phyloP scores from a whole-genome alignment of 192 early-diverging fungal genomes.

The Phlyctochytrium planicorne region DNA sequence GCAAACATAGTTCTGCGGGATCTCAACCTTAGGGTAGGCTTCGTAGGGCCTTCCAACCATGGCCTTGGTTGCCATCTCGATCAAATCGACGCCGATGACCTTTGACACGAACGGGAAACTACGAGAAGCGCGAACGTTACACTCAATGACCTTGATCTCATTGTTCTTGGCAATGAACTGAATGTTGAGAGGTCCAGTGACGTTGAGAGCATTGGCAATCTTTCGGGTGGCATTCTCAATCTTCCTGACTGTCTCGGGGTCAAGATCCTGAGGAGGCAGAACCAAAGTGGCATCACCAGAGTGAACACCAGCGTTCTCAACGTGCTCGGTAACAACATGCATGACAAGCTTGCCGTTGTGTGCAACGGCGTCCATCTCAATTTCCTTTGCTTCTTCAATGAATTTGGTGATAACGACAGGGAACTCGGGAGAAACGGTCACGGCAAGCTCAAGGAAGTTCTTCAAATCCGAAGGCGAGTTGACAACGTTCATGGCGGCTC shows the following conservation, averaged over 20 bases:
- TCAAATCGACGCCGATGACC: slow-evolving; percentile 90
- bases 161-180: slow-evolving; percentile 99
- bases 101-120: slow-evolving; percentile 99
- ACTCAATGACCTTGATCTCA: slow-evolving; percentile 99
- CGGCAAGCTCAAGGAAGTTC: slow-evolving; percentile 85
- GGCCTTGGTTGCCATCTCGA: slow-evolving; percentile 95
- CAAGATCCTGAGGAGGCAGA: slow-evolving; percentile 92
- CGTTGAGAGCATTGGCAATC: slow-evolving; percentile 88
- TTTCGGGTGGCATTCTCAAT: slow-evolving; percentile 89
- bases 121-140: slow-evolving; percentile 94
- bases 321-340: slow-evolving; percentile 96
- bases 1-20: slow-evolving; percentile 74
- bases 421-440: slow-evolving; percentile 87
- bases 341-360: slow-evolving; percentile 88
- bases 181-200: slow-evolving; percentile 98
- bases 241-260: slow-evolving; percentile 90
- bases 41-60: slow-evolving; percentile 83
- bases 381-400: slow-evolving; percentile 97
- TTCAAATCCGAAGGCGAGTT: slow-evolving; percentile 79
- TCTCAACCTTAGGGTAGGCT: slow-evolving; percentile 73
- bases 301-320: slow-evolving; percentile 99
- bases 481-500: slow-evolving; percentile 99
- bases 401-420: slow-evolving; percentile 99
- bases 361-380: slow-evolving; percentile 99
- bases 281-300: slow-evolving; percentile 97